These are phyloP conservation scores for Suillus decipiens DNA, from an alignment of 768 basidiomycete species.

Conservation along the genomic window DNA sequence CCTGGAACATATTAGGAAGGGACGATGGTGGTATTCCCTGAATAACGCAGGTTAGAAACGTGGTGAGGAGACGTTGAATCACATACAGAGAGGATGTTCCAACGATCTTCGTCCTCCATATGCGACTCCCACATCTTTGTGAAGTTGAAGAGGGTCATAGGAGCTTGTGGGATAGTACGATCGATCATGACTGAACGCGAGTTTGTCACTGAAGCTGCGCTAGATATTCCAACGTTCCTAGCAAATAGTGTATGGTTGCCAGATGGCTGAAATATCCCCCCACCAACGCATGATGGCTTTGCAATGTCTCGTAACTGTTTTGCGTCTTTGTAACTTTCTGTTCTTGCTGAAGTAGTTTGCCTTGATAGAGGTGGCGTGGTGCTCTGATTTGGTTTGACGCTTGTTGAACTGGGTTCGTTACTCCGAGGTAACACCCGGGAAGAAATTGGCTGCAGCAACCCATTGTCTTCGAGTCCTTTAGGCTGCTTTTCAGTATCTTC, in stretches of 20 bases:
- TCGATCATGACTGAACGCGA: constrained; percentile 10
- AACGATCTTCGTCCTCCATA: constrained; percentile 45
- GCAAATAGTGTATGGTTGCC: constrained; percentile 63
- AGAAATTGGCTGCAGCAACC: constrained; percentile 41
- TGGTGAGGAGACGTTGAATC: neutral
- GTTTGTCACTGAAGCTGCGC: constrained; percentile 9
- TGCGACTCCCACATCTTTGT: constrained; percentile 55
- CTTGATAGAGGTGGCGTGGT: constrained; percentile 5
- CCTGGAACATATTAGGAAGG: constrained; percentile 66
- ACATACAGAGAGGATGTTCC: constrained; percentile 61
- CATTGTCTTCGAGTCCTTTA: constrained; percentile 16
- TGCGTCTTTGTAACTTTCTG: constrained; percentile 56
- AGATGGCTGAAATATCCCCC: constrained; percentile 70
- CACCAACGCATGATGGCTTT: constrained; percentile 53
- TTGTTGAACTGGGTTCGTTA: constrained; percentile 12
- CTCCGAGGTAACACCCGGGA: constrained; percentile 31
- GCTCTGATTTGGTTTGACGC: constrained; percentile 20
- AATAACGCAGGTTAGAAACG: neutral
- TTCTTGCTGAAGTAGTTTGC: constrained; percentile 16
- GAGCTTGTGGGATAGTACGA: constrained; percentile 26
- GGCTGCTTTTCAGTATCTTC: constrained; percentile 8
- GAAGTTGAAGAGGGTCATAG: constrained; percentile 62
- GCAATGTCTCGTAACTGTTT: constrained; percentile 54
- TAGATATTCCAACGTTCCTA: constrained; percentile 22
- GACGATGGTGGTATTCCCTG: constrained; percentile 57